Evolutionary conservation across 2,329 filamentous ascomycete species (phyloP).

Genomic region (Emergomyces africanus): DNA sequence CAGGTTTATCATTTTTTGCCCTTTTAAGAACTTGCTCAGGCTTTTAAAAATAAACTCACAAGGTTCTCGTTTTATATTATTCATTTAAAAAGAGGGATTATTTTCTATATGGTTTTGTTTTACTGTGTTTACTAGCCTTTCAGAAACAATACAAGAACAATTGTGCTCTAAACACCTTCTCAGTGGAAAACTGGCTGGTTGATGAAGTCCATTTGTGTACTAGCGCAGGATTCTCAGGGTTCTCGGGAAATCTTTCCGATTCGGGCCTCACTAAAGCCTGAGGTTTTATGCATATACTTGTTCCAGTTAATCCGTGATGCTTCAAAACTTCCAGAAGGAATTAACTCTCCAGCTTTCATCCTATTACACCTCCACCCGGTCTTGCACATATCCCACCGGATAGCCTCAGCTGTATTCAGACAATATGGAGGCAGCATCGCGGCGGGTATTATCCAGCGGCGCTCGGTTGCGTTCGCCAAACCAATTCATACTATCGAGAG

Average conservation of each 20-base stretch:
- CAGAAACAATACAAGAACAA: background rate
- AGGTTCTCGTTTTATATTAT: background rate
- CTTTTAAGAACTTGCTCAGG: background rate
- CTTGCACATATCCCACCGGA: background rate
- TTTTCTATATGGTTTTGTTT: background rate
- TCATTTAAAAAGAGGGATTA: background rate
- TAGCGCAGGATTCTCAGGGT: background rate
- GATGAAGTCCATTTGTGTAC: background rate
- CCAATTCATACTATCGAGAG: slow-evolving; percentile 1
- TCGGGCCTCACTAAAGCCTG: too few species aligned
- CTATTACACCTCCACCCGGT: background rate
- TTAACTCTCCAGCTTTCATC: background rate
- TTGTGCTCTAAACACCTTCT: too few species aligned
- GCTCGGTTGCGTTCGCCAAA: slow-evolving; percentile 18
- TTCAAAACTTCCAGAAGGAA: background rate
- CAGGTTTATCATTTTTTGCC: background rate
- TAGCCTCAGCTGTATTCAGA: background rate
- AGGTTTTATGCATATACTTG: background rate
- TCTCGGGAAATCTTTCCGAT: background rate
- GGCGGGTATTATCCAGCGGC: slow-evolving; percentile 19
- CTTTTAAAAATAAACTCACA: background rate
- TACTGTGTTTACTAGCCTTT: background rate
- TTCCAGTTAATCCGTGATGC: background rate
- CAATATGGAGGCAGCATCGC: slow-evolving; percentile 26
- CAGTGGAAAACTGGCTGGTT: too few species aligned